Evolutionary conservation across 805 yeast genomes (phyloP), one percentile per base, ranked within the genome.

Genomic region (Scheffersomyces coipomensis): DNA sequence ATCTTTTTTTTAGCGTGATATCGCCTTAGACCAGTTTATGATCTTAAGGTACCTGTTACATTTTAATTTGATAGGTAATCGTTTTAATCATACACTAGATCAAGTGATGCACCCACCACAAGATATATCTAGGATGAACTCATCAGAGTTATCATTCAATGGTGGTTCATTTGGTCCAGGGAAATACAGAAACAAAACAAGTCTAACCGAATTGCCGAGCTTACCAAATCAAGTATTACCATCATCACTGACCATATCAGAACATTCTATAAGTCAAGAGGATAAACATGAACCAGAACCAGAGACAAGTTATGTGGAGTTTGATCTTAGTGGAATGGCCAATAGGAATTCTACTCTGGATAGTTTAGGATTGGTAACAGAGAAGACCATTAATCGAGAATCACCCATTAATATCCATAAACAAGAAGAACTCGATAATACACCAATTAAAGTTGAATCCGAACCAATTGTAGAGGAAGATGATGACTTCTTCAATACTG

Each of bases 401-500:
- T 5, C 19, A 10, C 29, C 4, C 11, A n/a, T n/a, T n/a, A 12
- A 13, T 13, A 13, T 7, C 17, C 17, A 5, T 7, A n/a, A 22
- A 25, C 10, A 17, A 15, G n/a, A n/a, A n/a, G n/a, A n/a, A n/a
- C n/a, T n/a, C n/a, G 13, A 24, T 22, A 23, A 15, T 27, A 18
- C 15, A 34, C 22, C 27, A 15, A 19, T 18, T n/a, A n/a, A n/a
- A n/a, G n/a, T n/a, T n/a, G n/a, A n/a, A n/a, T n/a, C n/a, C n/a
- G n/a, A n/a, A 19, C 15, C 24, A 30, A 21, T 26, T n/a, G 19
- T 33, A 19, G 29, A 39, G 27, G 37, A 41, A 18, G 58, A 51
- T 3, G 68, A 64, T 29, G 68, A 64, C 38, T 68, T 66, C 46
- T 68, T 68, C 42, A 63, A 73, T 25, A 76, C 70, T 11, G 35